Evolutionary conservation across 306 rosid species (phyloP), one percentile per base, ranked within the genome.

Genomic region (Spatholobus suberectus): DNA sequence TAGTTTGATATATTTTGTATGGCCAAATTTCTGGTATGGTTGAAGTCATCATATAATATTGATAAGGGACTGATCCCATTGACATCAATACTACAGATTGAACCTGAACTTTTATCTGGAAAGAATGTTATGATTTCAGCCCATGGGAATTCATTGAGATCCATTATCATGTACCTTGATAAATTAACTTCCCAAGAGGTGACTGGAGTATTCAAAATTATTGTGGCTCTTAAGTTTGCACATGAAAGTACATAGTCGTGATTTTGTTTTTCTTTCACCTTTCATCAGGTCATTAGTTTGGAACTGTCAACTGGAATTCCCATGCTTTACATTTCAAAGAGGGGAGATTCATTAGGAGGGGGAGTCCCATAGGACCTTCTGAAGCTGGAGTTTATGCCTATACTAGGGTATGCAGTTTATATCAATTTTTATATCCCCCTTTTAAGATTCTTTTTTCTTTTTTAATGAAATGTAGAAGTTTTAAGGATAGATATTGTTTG

Each of bases 271-370:
- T 24, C 12, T 21, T 34, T 21, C 34, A 32, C 76, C 13, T 57
- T 77, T 83, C 74, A 78, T 26, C 90, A 96, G 99, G 98, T 96
- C 70, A 96, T 96, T 75, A 94, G 98, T 79, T 82, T 96, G 80
- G 99, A 96, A 89, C 77, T 96, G 59, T 96, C 99, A 43, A 96
- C 99, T 47, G 99, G 99, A 82, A 94, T 96, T 79, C 99, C 99
- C 18, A 94, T 96, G 99, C 99, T 96, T 70, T 96, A 96, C 86
- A 96, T 96, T 89, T 88, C 85, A 94, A 92, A 88, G 98, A 90
- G 68, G 99, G 99, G 40, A 90, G 81, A 83, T 96, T 94, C 94
- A 88, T 88, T 20, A 87, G 99, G 84, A 94, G 99, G 84, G 99
- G 99, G 80, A 94, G 99, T 85, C 99, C 99, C 21, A 77, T 91